Base-by-base conservation (phyloP, 2,329 filamentous ascomycete species). In the Pseudocercospora pini-densiflorae region DNA sequence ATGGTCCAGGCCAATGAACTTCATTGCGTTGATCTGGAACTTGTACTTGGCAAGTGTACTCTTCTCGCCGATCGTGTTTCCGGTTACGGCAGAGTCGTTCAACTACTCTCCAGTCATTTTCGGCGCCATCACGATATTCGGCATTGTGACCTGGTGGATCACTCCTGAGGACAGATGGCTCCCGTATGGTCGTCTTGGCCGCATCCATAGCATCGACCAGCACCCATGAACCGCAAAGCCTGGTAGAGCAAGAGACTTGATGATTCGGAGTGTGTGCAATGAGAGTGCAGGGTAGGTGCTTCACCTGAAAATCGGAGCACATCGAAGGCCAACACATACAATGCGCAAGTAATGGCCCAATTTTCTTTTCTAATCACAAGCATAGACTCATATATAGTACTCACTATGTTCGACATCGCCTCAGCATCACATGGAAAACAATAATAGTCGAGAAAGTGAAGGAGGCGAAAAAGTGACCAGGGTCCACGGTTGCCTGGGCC, bases 21-120 rank as follows among this genome's bases (percentile, higher is more conserved):
- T 77, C 47, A 75, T 80, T 53, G 74, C 76, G 1, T 68, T 80
- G 21, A 59, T 79, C 43, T 80, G 78, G 78, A 80, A 80, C 61
- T 63, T 75, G 21, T 80, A 78, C 64, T 71, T 80, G 12, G 78
- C 78, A 3, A 69, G 68, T 6, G 75, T 80, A 5, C 70, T 80
- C n/a, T 79, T 80, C 70, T 78, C 76, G 58, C 79, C 79, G 19
- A 67, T 79, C 14, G 40, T 43, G 16, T 43, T 43, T 8, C 40
- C 40, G 6, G 40, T 43, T 6, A 43, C 40, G 40, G 40, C 40
- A 43, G 4, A 43, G 40, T 43, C 40, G 1, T 43, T 43, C 40
- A 43, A 43, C 14, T 43, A 43, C 40, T 43, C 40, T 3, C 77
- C 77, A 3, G 77, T 80, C 29, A 80, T 80, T 57, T 79, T 80